phyloP scores from a whole-genome alignment of 805 yeast genomes.

The Candida ficus region DNA sequence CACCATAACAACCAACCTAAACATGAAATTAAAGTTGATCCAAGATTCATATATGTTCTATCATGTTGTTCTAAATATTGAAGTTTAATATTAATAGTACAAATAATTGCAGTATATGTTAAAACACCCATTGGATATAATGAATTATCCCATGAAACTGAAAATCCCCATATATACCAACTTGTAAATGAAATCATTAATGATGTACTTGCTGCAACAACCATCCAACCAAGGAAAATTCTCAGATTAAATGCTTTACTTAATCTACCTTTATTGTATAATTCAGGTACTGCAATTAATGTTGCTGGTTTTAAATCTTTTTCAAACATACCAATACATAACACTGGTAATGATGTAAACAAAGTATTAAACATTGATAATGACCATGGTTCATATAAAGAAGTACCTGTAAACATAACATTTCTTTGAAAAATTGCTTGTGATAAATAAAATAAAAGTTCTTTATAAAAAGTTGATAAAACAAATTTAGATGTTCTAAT shows the following conservation, averaged over 20 bases:
- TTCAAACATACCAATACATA: conserved; percentile 93
- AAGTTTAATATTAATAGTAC: conserved; percentile 71
- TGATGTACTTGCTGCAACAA: conserved; percentile 69
- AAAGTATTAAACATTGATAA: conserved; percentile 95
- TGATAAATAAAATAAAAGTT: conserved; percentile 79
- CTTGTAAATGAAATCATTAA: conserved; percentile 63
- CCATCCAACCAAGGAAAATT: conserved; percentile 73
- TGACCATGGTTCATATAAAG: conserved; percentile 94
- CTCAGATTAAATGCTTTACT: conserved; percentile 68
- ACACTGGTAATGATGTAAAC: conserved; percentile 87
- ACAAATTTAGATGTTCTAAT: conserved; percentile 89
- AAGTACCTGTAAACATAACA: conserved; percentile 87
- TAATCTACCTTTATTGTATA: conserved; percentile 71
- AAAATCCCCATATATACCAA: conserved; percentile 65
- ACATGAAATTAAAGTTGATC: conserved; percentile 63
- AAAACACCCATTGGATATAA: conserved; percentile 79
- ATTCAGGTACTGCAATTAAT: conserved; percentile 84
- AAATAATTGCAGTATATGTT: conserved; percentile 65
- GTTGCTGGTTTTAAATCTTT: conserved; percentile 87
- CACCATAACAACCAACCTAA: conserved; percentile 89
- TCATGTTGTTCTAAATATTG: conserved; percentile 78
- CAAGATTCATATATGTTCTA: conserved; percentile 61
- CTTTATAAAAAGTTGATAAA: conserved; percentile 91
- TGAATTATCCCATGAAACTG: conserved; percentile 65
- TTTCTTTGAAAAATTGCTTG: conserved; percentile 84